Base-by-base conservation (phyloP, 129 eudicot genomes). In the Saussurea involucrata region DNA sequence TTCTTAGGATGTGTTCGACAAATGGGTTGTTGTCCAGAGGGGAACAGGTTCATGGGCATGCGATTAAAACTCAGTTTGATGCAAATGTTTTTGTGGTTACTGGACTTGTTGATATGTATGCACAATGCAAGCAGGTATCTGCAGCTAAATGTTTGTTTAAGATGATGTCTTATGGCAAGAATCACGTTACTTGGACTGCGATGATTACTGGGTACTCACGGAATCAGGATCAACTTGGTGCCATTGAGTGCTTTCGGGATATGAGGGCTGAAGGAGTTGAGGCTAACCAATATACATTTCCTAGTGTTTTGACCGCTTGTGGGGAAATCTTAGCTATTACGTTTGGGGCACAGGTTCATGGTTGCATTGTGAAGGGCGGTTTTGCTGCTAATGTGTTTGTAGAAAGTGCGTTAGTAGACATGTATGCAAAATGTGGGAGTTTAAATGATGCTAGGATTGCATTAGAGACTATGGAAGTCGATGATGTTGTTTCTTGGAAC, bases 101-200 rank as follows among this genome's bases (percentile, higher is more conserved):
- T 68, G 88, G 90, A 53, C 93, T 92, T 63, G 85, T 92, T 55
- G 96, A 92, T 72, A 80, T 92, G 91, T 92, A 92, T 75, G 96
- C 92, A 2, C 92, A 87, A 72, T 89, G 96, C 25, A 71, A 69
- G 21, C 76, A 75, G 11, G 29, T 92, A 20, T 11, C 17, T 12
- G 88, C 86, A 71, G 97, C 97, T n/a, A 84, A 88, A 24, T 72
- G 8, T 80, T 33, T 87, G 20, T 92, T 92, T 42, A 73, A 67
- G 22, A 44, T 22, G 69, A 84, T 87, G 86, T 36, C 87, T 32
- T 32, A 71, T 32, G 87, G 78, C 12, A 92, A 79, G 81, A 92
- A 84, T 74, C 91, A 92, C 76, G 92, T 92, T 27, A 84, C 94
- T 0, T 92, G 97, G 97, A 92, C 96, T 34, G 97, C 96, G 0